Conservation (phyloP, 805 yeast genomes). For the Zygosaccharomyces kombuchaensis region DNA sequence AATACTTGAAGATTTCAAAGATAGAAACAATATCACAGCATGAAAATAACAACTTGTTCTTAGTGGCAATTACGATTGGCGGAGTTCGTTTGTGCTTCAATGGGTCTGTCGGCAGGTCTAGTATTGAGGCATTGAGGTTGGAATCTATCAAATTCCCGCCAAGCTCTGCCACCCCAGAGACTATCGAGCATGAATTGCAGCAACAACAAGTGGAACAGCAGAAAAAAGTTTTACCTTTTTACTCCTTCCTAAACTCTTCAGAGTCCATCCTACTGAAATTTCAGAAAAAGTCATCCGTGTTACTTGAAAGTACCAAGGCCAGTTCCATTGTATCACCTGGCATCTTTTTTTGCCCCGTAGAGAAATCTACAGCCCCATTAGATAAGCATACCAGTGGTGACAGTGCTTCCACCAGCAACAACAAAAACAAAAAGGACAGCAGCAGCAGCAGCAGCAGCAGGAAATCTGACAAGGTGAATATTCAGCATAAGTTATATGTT, state of each 20-base stretch:
- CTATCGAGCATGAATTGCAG: conserved; percentile 32
- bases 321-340: conserved; percentile 76
- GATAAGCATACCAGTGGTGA: conserved; percentile 4
- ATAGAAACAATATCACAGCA: conserved; percentile 38
- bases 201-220: conserved; percentile 39
- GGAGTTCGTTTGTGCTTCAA: conserved; percentile 73
- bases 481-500: conserved; percentile 53
- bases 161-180: conserved; percentile 34
- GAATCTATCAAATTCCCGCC: conserved; percentile 65
- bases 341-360: conserved; percentile 67
- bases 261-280: conserved; percentile 40
- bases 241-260: conserved; percentile 27
- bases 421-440: not conserved
- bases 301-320: conserved; percentile 54
- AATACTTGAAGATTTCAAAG: conserved; percentile 56
- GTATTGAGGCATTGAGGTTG: conserved; percentile 40
- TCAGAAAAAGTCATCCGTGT: conserved; percentile 50
- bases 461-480: conserved; percentile 18
- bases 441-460: not conserved
- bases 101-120: conserved; percentile 37
- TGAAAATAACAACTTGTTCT: conserved; percentile 65
- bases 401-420: not conserved
- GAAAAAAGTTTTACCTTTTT: conserved; percentile 32
- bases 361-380: conserved; percentile 18
- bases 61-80: conserved; percentile 73